These are phyloP conservation scores for Aureobasidium lini DNA, from an alignment of 2,329 filamentous ascomycete species.

Conservation along the genomic window DNA sequence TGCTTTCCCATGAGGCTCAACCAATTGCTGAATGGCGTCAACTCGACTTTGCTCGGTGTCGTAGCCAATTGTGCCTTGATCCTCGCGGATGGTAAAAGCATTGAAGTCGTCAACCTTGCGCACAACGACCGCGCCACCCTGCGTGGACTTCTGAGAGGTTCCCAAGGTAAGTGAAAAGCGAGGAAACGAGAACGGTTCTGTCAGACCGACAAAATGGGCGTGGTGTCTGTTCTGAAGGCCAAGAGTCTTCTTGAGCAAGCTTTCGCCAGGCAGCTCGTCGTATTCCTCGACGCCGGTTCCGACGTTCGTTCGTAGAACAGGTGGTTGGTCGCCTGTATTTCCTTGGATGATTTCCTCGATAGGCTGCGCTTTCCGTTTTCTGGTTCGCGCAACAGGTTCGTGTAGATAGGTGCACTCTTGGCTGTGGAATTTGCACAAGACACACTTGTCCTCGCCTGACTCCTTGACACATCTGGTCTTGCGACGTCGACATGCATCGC, in stretches of 20 bases:
- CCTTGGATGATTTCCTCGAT: not conserved
- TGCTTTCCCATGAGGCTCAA: constrained; percentile 61
- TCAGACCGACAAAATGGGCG: constrained; percentile 22
- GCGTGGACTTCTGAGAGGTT: not conserved
- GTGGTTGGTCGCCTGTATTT: constrained; percentile 12
- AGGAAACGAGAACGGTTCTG: constrained; percentile 16
- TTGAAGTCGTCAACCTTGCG: constrained; percentile 13
- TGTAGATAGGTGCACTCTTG: constrained; percentile 72
- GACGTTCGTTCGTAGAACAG: not conserved
- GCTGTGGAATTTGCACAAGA: constrained; percentile 54
- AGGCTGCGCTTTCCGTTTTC: constrained; percentile 8
- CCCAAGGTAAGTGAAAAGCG: constrained; percentile 2
- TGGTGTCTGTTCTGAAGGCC: constrained; percentile 26
- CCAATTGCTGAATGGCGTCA: constrained; percentile 63
- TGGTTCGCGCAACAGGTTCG: constrained; percentile 14
- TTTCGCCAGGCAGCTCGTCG: constrained; percentile 61
- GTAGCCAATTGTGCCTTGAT: constrained; percentile 20
- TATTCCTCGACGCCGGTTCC: constrained; percentile 54
- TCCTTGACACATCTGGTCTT: constrained; percentile 24
- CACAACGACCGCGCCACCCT: constrained; percentile 1
- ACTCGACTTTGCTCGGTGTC: constrained; percentile 39
- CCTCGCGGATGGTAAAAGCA: constrained; percentile 63
- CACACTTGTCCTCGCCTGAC: constrained; percentile 19
- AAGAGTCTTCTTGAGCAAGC: constrained; percentile 57
- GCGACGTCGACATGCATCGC: constrained; percentile 18